These are phyloP conservation scores for Mortierella claussenii DNA, from an alignment of 192 early-diverging fungal species.

Conservation along the genomic window DNA sequence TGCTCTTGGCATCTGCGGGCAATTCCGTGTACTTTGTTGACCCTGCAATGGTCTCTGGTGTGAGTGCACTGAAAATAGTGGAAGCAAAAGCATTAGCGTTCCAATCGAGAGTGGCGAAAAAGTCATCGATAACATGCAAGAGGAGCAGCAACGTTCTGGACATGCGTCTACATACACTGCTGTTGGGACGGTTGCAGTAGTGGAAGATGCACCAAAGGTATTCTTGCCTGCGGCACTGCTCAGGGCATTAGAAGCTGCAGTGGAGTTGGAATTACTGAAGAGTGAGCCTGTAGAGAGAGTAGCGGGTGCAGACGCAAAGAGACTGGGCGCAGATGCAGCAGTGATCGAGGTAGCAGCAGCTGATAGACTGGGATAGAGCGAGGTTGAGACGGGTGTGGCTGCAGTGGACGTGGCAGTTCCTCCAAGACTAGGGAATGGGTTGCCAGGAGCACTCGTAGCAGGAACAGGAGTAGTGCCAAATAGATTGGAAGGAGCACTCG, in stretches of 20 bases:
- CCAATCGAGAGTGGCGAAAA: too few species aligned
- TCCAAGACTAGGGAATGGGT: background rate
- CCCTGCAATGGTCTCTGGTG: conserved; percentile 46
- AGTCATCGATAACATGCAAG: too few species aligned
- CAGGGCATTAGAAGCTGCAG: conserved; percentile 22
- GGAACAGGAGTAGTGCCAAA: conserved; percentile 2
- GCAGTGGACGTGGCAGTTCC: conserved; percentile 2
- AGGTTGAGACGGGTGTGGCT: conserved; percentile 6
- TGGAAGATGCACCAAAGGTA: conserved; percentile 10
- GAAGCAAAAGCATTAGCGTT: too few species aligned
- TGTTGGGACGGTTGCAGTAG: too few species aligned
- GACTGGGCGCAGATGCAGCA: conserved; percentile 14
- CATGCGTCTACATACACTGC: conserved; percentile 17
- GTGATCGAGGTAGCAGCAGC: conserved; percentile 2
- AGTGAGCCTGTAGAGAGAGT: conserved; percentile 17
- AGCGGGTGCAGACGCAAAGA: conserved; percentile 21
- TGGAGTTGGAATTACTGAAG: conserved; percentile 20
- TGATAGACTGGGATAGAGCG: conserved; percentile 9
- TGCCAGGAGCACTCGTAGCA: background rate
- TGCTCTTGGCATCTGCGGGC: conserved; percentile 44
- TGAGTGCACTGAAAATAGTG: conserved; percentile 20
- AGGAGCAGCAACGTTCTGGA: too few species aligned
- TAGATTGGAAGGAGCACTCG: conserved; percentile 4
- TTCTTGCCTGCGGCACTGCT: conserved; percentile 20
- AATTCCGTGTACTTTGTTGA: conserved; percentile 53